Evolutionary conservation across 164 flowering plant species (phyloP).

Genomic region (Litsea cubeba): DNA sequence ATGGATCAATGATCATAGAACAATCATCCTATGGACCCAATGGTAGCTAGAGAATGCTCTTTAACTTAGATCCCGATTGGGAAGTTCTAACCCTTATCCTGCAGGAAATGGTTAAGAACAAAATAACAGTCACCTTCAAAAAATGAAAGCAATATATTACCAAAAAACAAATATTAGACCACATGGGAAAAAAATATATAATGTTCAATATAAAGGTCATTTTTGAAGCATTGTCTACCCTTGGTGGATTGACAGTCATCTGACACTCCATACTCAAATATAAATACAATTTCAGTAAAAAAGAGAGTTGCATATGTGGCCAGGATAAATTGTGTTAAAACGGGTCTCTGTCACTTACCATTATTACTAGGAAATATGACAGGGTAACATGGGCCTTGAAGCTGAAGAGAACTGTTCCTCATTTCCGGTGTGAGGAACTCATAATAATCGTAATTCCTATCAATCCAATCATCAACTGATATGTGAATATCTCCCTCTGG

Average conservation of each 20-base stretch:
- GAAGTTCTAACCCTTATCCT: background rate
- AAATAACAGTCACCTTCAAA: too few relatives aligned
- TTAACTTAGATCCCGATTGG: too few relatives aligned
- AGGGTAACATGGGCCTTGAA: slow-evolving; percentile 98
- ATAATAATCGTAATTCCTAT: slow-evolving; percentile 83
- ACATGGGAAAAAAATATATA: too few relatives aligned
- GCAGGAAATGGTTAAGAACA: background rate
- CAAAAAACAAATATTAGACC: background rate
- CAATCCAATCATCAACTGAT: slow-evolving; percentile 74
- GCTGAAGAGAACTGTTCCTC: slow-evolving; percentile 90
- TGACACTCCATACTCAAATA: background rate
- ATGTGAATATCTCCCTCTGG: slow-evolving; percentile 86
- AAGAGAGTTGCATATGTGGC: background rate
- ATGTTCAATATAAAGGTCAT: background rate
- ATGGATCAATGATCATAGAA: background rate
- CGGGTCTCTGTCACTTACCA: slow-evolving; percentile 44
- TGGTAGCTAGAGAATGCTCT: background rate
- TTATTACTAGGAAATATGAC: slow-evolving; percentile 93
- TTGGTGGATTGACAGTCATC: background rate
- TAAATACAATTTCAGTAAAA: too few relatives aligned
- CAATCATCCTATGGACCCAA: background rate
- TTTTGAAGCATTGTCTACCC: background rate
- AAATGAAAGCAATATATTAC: too few relatives aligned
- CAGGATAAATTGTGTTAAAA: background rate
- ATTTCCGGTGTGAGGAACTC: slow-evolving; percentile 80